Evolutionary conservation across 495 filamentous ascomycete species (phyloP).

Genomic region (Penicillium cinerascens): DNA sequence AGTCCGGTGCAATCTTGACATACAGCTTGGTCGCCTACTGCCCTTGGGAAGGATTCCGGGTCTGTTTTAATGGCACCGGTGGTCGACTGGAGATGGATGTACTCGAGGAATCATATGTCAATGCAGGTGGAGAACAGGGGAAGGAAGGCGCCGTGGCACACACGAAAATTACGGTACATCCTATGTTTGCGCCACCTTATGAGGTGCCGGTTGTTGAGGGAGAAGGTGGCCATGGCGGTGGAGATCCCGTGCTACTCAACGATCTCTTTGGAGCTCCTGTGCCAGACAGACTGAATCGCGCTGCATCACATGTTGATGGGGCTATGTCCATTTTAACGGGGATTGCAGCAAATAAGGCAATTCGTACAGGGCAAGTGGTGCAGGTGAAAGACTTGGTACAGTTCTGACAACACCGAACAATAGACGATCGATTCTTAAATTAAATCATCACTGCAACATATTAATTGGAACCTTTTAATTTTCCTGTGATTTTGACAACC

Average conservation of each 20-base stretch:
- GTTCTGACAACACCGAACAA: constrained; percentile 4
- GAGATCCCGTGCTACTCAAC: constrained; percentile 28
- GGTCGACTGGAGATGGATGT: constrained; percentile 33
- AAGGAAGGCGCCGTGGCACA: constrained; percentile 35
- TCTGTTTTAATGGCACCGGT: constrained; percentile 30
- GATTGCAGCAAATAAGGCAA: constrained; percentile 55
- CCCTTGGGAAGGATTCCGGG: constrained; percentile 35
- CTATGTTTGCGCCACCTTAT: constrained; percentile 28
- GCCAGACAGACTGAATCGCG: constrained; percentile 21
- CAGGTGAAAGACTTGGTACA: constrained; percentile 26
- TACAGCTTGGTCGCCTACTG: constrained; percentile 32
- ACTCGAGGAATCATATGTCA: constrained; percentile 34
- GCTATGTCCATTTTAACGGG: constrained; percentile 55
- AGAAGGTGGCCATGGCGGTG: constrained; percentile 31
- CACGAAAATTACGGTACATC: constrained; percentile 44
- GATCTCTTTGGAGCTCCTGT: constrained; percentile 27
- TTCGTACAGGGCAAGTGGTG: constrained; percentile 44
- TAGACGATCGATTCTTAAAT: no score
- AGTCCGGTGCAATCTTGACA: constrained; percentile 28
- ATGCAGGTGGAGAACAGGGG: constrained; percentile 30
- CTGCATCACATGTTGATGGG: constrained; percentile 49
- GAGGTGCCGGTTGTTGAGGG: constrained; percentile 23
- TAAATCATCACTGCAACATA: no score
- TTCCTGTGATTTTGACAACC: no score
- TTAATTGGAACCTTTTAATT: no score